Conservation (phyloP, 495 filamentous ascomycete species). For the Trichoderma asperelloides region DNA sequence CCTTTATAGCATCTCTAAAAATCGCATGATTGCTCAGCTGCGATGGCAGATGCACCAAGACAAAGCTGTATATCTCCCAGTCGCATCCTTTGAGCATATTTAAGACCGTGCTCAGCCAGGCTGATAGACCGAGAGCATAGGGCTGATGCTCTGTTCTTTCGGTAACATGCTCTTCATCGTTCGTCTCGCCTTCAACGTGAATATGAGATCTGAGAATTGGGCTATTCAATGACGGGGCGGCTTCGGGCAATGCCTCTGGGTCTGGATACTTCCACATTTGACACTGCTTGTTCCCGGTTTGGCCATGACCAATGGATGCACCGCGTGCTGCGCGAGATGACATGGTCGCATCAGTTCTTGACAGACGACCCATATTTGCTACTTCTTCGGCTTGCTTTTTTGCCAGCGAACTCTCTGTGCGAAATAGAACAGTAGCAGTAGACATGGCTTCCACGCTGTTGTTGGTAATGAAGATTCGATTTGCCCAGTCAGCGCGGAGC, state of each 20-base stretch:
- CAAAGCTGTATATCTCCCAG: slow-evolving; percentile 92
- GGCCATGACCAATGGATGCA: slow-evolving; percentile 37
- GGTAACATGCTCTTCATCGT: slow-evolving; percentile 14
- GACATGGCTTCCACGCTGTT: slow-evolving; percentile 54
- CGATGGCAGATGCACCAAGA: slow-evolving; percentile 75
- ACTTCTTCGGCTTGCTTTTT: slow-evolving; percentile 43
- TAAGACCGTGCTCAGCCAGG: slow-evolving; percentile 71
- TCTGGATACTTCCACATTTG: slow-evolving; percentile 46
- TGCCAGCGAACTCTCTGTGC: slow-evolving; percentile 48
- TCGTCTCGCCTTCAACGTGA: background rate
- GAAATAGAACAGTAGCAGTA: slow-evolving; percentile 61
- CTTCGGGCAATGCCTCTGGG: slow-evolving; percentile 39
- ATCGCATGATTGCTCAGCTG: slow-evolving; percentile 87
- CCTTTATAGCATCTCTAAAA: slow-evolving; percentile 59
- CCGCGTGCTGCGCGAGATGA: slow-evolving; percentile 33
- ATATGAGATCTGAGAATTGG: slow-evolving; percentile 28
- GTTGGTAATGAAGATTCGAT: slow-evolving; percentile 58
- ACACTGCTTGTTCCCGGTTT: slow-evolving; percentile 29
- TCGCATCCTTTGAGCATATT: slow-evolving; percentile 67
- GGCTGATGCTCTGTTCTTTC: slow-evolving; percentile 10
- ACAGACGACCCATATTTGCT: slow-evolving; percentile 28
- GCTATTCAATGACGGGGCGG: slow-evolving; percentile 32
- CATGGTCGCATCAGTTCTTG: slow-evolving; percentile 26
- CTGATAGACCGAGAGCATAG: slow-evolving; percentile 49
- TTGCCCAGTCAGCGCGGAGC: slow-evolving; percentile 67